Base-by-base conservation (phyloP, 768 basidiomycete genomes). In the Xanthoconium stramineum region DNA sequence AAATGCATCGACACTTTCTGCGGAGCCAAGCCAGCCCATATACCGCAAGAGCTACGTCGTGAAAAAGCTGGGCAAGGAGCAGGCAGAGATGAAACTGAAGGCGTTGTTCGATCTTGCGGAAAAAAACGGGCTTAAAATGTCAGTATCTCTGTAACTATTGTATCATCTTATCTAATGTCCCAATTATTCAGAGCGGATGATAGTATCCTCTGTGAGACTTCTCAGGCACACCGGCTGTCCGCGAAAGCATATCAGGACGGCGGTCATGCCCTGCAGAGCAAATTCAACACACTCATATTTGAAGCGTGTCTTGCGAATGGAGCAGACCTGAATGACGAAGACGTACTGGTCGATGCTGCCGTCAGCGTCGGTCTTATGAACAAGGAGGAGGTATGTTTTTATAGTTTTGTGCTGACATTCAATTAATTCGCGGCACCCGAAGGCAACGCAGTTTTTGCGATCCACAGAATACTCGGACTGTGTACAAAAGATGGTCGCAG, bases 141-240 rank as follows among this genome's bases (percentile, higher is more conserved):
- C 12, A 52, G 70, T 62, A 15, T 29, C 28, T 47, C 32, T 0
- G 20, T n/a, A n/a, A 5, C 24, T 17, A 36, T 53, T 15, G 1
- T 48, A 3, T 19, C 8, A 12, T 15, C 17, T 3, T 10, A 42
- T 35, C 50, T 55, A 9, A 59, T 20, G 14, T 20, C 14, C 24
- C 11, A 32, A 24, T 46, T 20, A 8, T 57, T 28, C 43, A 80
- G 78, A 33, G 56, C 62, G 14, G 72, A 70, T 47, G 75, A 75
- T 43, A 74, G 75, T 4, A 65, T 64, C 7, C 37, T 81, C 8
- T 69, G 70, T n/a, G 67, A 64, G 43, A 78, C 80, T 17, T 71
- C 54, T 43, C 63, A 71, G 10, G 73, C 72, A 5, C 80, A 82
- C 61, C 66, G 81, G n/a, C 59, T 82, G 28, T 59, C 80, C 3